Conservation (phyloP, 225 moss, liverwort and hornwort species). For the Polytrichum commune region DNA sequence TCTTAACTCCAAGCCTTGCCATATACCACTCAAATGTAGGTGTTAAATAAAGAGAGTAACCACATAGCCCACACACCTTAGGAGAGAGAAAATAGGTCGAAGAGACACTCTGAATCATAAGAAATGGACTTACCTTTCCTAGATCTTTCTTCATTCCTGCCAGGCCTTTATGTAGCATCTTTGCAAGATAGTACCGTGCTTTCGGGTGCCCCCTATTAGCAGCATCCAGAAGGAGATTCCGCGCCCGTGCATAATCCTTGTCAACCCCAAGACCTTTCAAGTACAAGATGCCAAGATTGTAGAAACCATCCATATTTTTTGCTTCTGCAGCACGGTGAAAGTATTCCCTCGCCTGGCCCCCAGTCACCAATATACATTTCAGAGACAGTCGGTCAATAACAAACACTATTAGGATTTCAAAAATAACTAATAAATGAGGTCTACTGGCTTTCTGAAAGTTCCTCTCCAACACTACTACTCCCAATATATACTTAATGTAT, state of each 20-base stretch:
- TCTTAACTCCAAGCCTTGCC: no score
- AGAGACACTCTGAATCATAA: no score
- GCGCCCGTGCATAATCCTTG: constrained; percentile 66
- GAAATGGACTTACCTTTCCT: constrained; percentile 31
- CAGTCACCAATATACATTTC: background rate
- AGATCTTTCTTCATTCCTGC: constrained; percentile 68
- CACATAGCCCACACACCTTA: no score
- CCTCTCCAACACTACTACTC: no score
- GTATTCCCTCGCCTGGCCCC: constrained; percentile 67
- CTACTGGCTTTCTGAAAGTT: no score
- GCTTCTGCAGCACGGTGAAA: constrained; percentile 80
- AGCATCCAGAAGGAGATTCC: constrained; percentile 46
- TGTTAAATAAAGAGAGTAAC: no score
- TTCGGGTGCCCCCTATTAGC: constrained; percentile 54
- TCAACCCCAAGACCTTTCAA: constrained; percentile 78
- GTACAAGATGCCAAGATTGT: constrained; percentile 87
- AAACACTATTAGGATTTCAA: no score
- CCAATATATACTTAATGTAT: no score
- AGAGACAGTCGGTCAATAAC: no score
- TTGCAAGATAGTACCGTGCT: constrained; percentile 87
- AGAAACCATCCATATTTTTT: constrained; percentile 60
- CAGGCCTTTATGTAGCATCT: constrained; percentile 88
- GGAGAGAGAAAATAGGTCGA: no score
- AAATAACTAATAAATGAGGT: no score
- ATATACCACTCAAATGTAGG: no score